Evolutionary conservation across 768 basidiomycete species (phyloP).

Genomic region (Lactifluus piperatus): DNA sequence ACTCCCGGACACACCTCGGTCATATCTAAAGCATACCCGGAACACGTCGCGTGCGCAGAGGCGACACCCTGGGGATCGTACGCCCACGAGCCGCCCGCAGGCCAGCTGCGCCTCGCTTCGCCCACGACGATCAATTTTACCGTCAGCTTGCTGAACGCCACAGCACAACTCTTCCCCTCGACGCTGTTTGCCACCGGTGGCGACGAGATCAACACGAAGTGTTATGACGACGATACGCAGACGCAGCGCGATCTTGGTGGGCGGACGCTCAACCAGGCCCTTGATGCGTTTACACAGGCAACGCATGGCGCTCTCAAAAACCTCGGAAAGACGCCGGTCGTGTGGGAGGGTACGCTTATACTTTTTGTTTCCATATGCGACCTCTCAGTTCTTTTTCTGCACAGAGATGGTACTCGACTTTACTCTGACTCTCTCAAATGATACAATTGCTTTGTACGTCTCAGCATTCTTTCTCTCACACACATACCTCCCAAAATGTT

Average conservation of each 20-base stretch:
- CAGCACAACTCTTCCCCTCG: constrained; percentile 42
- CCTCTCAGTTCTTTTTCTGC: constrained; percentile 38
- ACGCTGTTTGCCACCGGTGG: too few relatives aligned
- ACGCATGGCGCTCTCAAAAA: constrained; percentile 49
- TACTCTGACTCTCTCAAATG: constrained; percentile 4
- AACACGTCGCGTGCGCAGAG: constrained; percentile 59
- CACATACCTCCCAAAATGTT: not conserved
- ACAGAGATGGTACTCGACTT: not conserved
- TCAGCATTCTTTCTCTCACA: constrained; percentile 29
- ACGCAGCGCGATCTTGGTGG: too few relatives aligned
- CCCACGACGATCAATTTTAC: too few relatives aligned
- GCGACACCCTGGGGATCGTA: constrained; percentile 50
- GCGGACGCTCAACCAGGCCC: too few relatives aligned
- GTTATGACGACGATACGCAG: constrained; percentile 52
- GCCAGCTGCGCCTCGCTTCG: too few relatives aligned
- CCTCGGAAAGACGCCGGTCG: constrained; percentile 65
- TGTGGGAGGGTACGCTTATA: too few relatives aligned
- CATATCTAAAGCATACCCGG: constrained; percentile 58
- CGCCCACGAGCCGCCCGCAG: constrained; percentile 70
- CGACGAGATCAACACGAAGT: constrained; percentile 65
- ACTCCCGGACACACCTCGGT: constrained; percentile 74
- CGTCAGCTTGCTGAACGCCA: constrained; percentile 45
- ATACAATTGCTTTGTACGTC: constrained; percentile 5
- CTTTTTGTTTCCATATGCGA: too few relatives aligned
- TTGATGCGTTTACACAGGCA: constrained; percentile 49